A percentile compares a stretch with the other conserved stretches of the same genome.
These are phyloP conservation scores for Litsea cubeba DNA, from an alignment of 164 flowering plant species.

Conservation along the genomic window DNA sequence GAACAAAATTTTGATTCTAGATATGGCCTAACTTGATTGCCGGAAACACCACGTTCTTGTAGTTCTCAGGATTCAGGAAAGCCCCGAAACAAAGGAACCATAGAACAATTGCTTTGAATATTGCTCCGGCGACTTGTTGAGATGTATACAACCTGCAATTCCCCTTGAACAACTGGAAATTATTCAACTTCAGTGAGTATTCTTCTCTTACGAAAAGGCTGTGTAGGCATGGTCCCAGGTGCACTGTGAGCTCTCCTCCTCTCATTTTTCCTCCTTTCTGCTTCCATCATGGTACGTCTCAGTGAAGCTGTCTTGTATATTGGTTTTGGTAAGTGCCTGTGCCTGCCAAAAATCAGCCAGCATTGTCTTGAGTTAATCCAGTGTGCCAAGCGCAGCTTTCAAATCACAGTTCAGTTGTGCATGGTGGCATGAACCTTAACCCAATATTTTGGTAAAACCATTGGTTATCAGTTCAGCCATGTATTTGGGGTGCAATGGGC, in stretches of 20 bases:
- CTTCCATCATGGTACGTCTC: slow-evolving; percentile 47
- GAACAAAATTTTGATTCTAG: neutral
- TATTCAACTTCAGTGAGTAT: slow-evolving; percentile 63
- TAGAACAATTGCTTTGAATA: neutral
- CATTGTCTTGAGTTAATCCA: neutral
- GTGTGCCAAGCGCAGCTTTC: too few relatives aligned
- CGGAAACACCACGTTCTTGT: neutral
- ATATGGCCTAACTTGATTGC: neutral
- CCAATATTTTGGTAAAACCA: too few relatives aligned
- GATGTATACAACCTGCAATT: neutral
- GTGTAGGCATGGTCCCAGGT: slow-evolving; percentile 47
- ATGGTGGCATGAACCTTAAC: too few relatives aligned
- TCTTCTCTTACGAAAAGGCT: slow-evolving; percentile 54
- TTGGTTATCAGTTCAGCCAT: too few relatives aligned
- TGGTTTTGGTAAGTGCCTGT: slow-evolving; percentile 83
- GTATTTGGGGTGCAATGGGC: too few relatives aligned
- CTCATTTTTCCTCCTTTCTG: slow-evolving; percentile 60
- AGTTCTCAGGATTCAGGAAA: neutral
- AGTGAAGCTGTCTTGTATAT: slow-evolving; percentile 60
- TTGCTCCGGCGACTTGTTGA: neutral
- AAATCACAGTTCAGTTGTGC: too few relatives aligned
- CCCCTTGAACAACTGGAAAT: slow-evolving; percentile 1
- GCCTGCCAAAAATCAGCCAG: slow-evolving; percentile 44
- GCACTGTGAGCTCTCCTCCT: slow-evolving; percentile 86
- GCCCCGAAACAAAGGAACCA: neutral